Base-by-base conservation (phyloP, 2,329 filamentous ascomycete species). In the Aspergillus unguis region DNA sequence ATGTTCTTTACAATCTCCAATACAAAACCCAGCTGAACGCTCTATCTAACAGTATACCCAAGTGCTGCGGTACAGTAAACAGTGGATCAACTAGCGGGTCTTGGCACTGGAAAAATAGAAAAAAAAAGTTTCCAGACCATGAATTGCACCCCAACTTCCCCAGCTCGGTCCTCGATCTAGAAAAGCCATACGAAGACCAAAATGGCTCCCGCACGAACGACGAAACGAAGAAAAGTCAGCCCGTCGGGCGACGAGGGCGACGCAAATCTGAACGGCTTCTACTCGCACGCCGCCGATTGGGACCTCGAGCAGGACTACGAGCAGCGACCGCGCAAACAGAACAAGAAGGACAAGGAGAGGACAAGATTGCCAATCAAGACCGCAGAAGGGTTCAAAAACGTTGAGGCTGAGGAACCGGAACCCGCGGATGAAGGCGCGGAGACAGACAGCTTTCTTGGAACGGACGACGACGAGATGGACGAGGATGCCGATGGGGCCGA, bases 271-370 rank as follows among this genome's bases (percentile, higher is more conserved):
- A 43, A 46, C 35, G 80, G 82, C 49, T 91, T 92, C 70, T 82
- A 89, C 74, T 83, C 83, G 63, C 86, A 83, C 64, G 90, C 88
- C 5, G 80, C 88, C 54, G 86, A 85, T 72, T 97, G 92, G 91
- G 85, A 96, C 65, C 80, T 96, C 44, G 94, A 96, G 75, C 88
- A 95, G 67, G 87, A 90, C 70, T 97, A 96, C 77, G 91, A 95
- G 71, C 82, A 82, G 56, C 84, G 85, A 61, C 85, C 88, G 43
- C 82, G 89, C 62, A 94, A 94, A 70, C 74, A 80, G 33, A 86
- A 84, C 66, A 90, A 87, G 71, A 89, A 90, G 69, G 80, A 82
- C 52, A 82, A 85, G 62, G 88, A 92, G 67, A 86, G 77, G 67
- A 90, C 83, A 35, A 83, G 86, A 62, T 77, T 99, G 33, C 92